Base-by-base conservation (phyloP, 306 rosid genomes). In the Cucurbita ficifolia region DNA sequence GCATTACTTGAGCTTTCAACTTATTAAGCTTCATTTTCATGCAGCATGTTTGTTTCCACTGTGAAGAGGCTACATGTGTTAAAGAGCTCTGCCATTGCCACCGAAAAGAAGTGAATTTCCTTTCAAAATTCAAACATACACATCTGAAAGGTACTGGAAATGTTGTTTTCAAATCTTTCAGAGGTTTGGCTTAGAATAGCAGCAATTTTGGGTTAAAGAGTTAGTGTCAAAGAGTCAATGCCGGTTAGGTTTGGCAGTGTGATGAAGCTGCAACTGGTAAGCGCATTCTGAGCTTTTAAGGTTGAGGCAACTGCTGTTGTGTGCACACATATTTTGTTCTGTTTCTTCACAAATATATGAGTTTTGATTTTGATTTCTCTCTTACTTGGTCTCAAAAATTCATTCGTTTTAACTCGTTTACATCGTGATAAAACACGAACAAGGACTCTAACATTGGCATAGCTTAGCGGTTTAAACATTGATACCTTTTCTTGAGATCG, bases 11-110 rank as follows among this genome's bases (percentile, higher is more conserved):
- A 77, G 71, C 83, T 63, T 71, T 75, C 45, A 54, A 18, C 19
- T 53, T 21, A 53, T 21, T 51, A 9, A 38, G 29, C n/a, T 43
- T 68, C 76, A 43, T 80, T 79, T 77, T 24, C 63, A 81, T 73
- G 77, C 82, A 88, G 92, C 77, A 83, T 88, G 87, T 88, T 88
- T 55, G 85, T 82, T 35, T 85, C 89, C 61, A 88, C 89, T 35
- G 92, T 88, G 81, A 88, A 82, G 85, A 82, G 89, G 76, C 81
- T 88, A 72, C 81, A 87, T 2, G 89, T 88, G 57, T 74, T 79
- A 82, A 88, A 83, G 86, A 85, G 79, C 65, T 80, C 83, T 75
- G 86, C 38, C 18, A 8, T 48, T 69, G 14, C 74, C 54, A 48
- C 58, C 49, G 74, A 48, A 48, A 49, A 24, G 57, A 48, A 69